Conservation (phyloP, 805 yeast species). For the Starmerella bacillaris region DNA sequence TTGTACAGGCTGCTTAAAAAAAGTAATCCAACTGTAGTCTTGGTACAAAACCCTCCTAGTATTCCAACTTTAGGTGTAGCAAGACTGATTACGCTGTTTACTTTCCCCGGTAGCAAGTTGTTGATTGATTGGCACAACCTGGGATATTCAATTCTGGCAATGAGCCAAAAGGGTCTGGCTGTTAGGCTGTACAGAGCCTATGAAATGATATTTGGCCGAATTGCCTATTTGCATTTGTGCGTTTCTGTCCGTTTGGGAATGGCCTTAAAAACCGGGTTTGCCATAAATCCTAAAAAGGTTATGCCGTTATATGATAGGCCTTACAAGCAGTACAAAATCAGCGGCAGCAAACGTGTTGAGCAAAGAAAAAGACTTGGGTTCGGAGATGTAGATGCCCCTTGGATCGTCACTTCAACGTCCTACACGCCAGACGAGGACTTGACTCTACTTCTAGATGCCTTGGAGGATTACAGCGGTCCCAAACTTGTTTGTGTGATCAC, state of each 20-base stretch:
- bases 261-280: slow-evolving; percentile 40
- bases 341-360: slow-evolving; percentile 18
- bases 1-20: slow-evolving; percentile 33
- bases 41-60: slow-evolving; percentile 79
- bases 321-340: slow-evolving; percentile 40
- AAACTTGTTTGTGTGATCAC: slow-evolving; percentile 66
- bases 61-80: slow-evolving; percentile 60
- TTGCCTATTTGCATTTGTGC: slow-evolving; percentile 55
- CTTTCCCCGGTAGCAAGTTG: slow-evolving; percentile 38
- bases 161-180: slow-evolving; percentile 25
- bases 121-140: slow-evolving; percentile 94
- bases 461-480: slow-evolving; percentile 25
- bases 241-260: slow-evolving; percentile 62
- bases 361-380: slow-evolving; percentile 26
- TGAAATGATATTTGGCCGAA: slow-evolving; percentile 44
- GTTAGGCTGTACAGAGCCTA: slow-evolving; percentile 39
- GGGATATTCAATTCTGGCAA: slow-evolving; percentile 62
- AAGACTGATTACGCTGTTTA: slow-evolving; percentile 33
- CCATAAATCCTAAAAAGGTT: slow-evolving; percentile 31
- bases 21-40: slow-evolving; percentile 28
- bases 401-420: slow-evolving; percentile 77
- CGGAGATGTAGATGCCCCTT: slow-evolving; percentile 38
- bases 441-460: slow-evolving; percentile 45
- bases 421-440: slow-evolving; percentile 95
- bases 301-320: slow-evolving; percentile 77